Percentiles rank a stretch among this genome's conserved stretches.
These are phyloP conservation scores for Thelephora aurantiotincta DNA, from an alignment of 768 basidiomycete genomes.

Conservation along the genomic window DNA sequence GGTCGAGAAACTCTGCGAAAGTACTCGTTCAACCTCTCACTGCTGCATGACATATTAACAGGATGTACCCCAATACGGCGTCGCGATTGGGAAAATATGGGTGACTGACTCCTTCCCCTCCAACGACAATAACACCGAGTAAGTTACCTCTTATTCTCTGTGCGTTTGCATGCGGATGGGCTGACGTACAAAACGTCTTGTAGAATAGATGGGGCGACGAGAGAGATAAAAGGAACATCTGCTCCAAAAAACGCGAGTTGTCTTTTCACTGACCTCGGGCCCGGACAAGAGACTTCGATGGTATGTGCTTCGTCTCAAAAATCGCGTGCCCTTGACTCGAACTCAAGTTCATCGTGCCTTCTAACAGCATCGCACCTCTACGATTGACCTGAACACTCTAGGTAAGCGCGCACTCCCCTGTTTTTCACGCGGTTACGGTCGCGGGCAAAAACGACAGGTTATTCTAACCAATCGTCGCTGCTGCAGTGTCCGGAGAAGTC, in stretches of 20 bases:
- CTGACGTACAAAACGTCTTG: background rate
- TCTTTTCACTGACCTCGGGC: slow-evolving; percentile 39
- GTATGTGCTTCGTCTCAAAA: slow-evolving; percentile 16
- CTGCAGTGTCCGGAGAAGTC: slow-evolving; percentile 37
- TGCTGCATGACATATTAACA: background rate
- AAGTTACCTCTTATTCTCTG: slow-evolving; percentile 1
- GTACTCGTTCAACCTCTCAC: background rate
- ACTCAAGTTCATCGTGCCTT: slow-evolving; percentile 16
- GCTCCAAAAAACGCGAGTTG: slow-evolving; percentile 32
- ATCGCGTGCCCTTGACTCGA: background rate
- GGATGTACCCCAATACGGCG: background rate
- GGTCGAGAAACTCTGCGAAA: slow-evolving; percentile 9
- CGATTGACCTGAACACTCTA: slow-evolving; percentile 48
- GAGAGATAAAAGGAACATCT: slow-evolving; percentile 24
- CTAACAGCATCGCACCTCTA: slow-evolving; percentile 29
- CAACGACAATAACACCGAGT: slow-evolving; percentile 38
- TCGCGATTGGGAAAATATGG: slow-evolving; percentile 28
- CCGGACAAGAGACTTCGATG: slow-evolving; percentile 34
- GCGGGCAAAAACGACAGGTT: too few species aligned
- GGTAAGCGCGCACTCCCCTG: slow-evolving; percentile 18
- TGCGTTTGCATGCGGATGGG: background rate
- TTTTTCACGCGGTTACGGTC: background rate
- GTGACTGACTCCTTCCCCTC: slow-evolving; percentile 35
- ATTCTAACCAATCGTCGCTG: too few species aligned
- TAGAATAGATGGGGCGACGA: slow-evolving; percentile 38